Percentiles rank a stretch among this genome's conserved stretches.
Evolutionary conservation across 2,329 filamentous ascomycete species (phyloP).

Genomic region (Epichloe uncinata): DNA sequence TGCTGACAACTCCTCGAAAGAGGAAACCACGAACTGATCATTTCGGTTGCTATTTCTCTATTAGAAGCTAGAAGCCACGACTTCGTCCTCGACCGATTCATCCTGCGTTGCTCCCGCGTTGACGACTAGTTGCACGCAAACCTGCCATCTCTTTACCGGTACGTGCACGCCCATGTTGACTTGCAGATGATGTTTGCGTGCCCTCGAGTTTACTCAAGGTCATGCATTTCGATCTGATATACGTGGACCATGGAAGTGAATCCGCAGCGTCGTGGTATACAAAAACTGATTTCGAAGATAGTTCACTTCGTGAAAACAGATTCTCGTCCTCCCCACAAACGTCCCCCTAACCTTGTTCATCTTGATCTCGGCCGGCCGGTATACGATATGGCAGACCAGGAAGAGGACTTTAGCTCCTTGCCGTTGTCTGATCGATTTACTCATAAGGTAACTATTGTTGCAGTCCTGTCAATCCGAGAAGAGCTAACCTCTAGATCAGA

Average conservation of each 20-base stretch:
- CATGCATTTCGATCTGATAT: background rate
- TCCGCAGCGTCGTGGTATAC: constrained; percentile 12
- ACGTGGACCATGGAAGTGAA: constrained; percentile 12
- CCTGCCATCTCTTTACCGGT: background rate
- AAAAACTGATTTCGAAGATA: constrained; percentile 20
- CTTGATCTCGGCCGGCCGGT: constrained; percentile 8
- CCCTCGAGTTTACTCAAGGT: background rate
- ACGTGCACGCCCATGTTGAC: background rate
- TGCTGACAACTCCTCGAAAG: background rate
- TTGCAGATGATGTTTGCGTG: background rate
- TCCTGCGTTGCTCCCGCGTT: background rate
- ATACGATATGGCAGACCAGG: constrained; percentile 59
- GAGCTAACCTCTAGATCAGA: constrained; percentile 28
- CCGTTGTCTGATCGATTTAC: constrained; percentile 68
- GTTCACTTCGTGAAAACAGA: constrained; percentile 11
- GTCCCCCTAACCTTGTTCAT: constrained; percentile 9
- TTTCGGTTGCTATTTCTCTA: background rate
- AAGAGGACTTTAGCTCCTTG: constrained; percentile 71
- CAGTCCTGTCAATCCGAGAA: background rate
- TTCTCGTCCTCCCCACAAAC: background rate
- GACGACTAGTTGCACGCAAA: background rate
- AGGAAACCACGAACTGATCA: background rate
- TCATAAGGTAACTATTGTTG: constrained; percentile 51
- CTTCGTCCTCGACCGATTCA: background rate
- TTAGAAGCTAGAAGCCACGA: background rate